Base-by-base conservation (phyloP, 1,139 yeast genomes). In the Hansenula lynferdii region DNA sequence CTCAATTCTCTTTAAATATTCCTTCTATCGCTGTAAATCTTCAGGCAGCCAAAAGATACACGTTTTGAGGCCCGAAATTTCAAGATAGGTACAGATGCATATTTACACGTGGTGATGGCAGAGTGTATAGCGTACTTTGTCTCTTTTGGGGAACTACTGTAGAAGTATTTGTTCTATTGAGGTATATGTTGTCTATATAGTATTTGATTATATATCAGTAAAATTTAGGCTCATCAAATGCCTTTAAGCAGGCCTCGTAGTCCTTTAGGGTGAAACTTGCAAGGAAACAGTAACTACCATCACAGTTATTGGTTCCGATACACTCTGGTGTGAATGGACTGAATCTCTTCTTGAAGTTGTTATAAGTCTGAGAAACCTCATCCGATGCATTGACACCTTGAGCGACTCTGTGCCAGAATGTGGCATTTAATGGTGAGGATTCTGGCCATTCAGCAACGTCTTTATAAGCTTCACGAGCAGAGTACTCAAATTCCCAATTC, bases 291-390 rank as follows among this genome's bases (percentile, higher is more conserved):
- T 70, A 72, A 44, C 63, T 58, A 20, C 54, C 50, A 37, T 59
- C 62, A 52, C 80, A 73, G 2, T 55, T 59, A 28, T 53, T 62
- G 5, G 67, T 50, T 28, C 64, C 64, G 12, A 57, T 52, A 58
- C 82, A 76, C 21, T 62, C 52, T 21, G 75, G 73, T 21, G 62
- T 65, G 34, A 58, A 62, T 21, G 84, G 83, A 30, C 83, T 72
- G 44, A 60, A 59, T 53, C 87, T 69, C 56, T 67, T 72, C 38
- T 76, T 70, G 39, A 60, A 60, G 38, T 68, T 61, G 28, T 72
- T 60, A 55, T 72, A 80, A 43, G 55, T 46, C 42, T 75, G 80
- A 42, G 76, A 68, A 51, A 55, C 64, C 20, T 65, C 56, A 45
- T 72, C 61, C 23, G 61, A 45, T 18, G 55, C 58, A 10, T 30